Base-by-base conservation (phyloP, 805 yeast species). In the Saccharomycopsis fibuligera region DNA sequence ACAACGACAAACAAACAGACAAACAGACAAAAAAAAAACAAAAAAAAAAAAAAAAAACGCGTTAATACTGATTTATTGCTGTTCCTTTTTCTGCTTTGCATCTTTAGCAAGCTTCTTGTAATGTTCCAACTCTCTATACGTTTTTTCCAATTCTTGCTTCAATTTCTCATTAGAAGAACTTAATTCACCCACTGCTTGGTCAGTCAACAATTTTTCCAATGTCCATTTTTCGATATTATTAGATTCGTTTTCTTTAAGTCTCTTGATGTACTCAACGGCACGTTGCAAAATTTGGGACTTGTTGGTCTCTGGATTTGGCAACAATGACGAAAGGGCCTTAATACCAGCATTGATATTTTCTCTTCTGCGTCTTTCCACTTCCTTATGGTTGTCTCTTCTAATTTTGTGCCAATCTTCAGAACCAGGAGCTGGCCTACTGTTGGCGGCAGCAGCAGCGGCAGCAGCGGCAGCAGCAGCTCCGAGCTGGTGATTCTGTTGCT, bases 181-280 rank as follows among this genome's bases (percentile, higher is more conserved):
- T 57, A 91, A 75, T 66, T 90, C 96, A 54, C 84, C 78, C 45
- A 89, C 83, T 10, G 91, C 89, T 68, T 91, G 98, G 64, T 90
- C 97, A 33, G 91, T 83, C 55, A 89, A 74, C 54, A 93, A 74
- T 68, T 91, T 91, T 66, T 91, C 97, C 60, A 91, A 73, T 4
- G 97, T 90, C 87, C 95, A 87, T 69, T 93, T 91, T 67, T 91
- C 96, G 59, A 88, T 83, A 62, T 86, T 86, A 59, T 84, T 81
- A 65, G 79, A 82, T 66, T 90, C 97, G 59, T 86, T 87, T 59
- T 87, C 96, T 67, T 89, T 86, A 62, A 93, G 75, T 66, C 90
- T 78, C 65, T 83, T 81, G 63, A 93, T 93, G 61, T 85, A 88
- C 62, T 90, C 96, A 30, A 87, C 91, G 3, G 96, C 96, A 51